Percentiles rank a stretch among this genome's conserved stretches.
Evolutionary conservation across 2,329 filamentous ascomycete species (phyloP).

Genomic region (Ilyonectria destructans): DNA sequence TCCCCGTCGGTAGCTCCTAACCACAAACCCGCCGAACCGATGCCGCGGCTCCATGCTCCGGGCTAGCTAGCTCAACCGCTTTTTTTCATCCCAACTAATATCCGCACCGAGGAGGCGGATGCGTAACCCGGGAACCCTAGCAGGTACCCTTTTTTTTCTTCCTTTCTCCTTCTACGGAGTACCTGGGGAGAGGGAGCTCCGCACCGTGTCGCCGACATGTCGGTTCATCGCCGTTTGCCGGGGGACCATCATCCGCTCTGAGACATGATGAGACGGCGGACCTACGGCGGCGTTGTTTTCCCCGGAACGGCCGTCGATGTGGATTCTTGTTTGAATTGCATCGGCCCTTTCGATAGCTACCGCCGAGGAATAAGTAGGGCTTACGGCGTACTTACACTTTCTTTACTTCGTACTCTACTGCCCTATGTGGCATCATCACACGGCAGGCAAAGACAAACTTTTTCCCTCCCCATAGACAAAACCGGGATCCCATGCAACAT

Average conservation of each 20-base stretch:
- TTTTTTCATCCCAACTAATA: neutral
- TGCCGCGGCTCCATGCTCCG: slow-evolving; percentile 10
- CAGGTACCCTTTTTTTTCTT: too few species aligned
- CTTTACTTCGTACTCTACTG: slow-evolving; percentile 5
- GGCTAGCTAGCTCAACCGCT: slow-evolving; percentile 9
- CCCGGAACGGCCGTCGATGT: slow-evolving; percentile 1
- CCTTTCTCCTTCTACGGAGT: too few species aligned
- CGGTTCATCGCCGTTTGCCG: neutral
- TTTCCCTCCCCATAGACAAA: neutral
- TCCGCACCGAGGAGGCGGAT: neutral
- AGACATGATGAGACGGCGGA: slow-evolving; percentile 24
- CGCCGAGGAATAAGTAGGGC: slow-evolving; percentile 21
- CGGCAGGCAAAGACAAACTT: neutral
- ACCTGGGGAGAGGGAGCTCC: neutral
- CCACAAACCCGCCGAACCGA: neutral
- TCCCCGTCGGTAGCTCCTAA: slow-evolving; percentile 15
- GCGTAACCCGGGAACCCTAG: neutral
- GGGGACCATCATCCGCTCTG: slow-evolving; percentile 21
- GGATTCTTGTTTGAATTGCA: slow-evolving; percentile 8
- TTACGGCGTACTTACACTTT: slow-evolving; percentile 17
- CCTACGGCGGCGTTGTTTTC: slow-evolving; percentile 22
- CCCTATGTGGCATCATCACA: neutral
- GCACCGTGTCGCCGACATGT: neutral
- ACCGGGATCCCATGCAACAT: neutral
- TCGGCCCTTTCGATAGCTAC: slow-evolving; percentile 22